Conservation (phyloP, 305 asterid genomes). For the Salvia sclarea region DNA sequence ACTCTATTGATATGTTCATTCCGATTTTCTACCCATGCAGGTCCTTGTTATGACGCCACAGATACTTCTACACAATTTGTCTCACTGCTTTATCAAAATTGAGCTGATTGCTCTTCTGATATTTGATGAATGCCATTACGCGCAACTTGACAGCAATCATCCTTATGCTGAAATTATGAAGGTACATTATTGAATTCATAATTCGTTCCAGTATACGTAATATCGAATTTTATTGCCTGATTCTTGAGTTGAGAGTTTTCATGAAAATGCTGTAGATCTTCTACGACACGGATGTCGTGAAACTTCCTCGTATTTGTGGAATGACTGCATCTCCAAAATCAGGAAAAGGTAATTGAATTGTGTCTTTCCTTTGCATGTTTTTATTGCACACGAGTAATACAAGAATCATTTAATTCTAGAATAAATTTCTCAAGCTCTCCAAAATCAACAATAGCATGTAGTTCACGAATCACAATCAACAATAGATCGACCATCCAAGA, state of each 20-base stretch:
- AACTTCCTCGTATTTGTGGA: slow-evolving; percentile 93
- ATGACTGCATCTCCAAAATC: slow-evolving; percentile 97
- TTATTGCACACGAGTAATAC: slow-evolving; percentile 7
- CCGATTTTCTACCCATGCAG: slow-evolving; percentile 48
- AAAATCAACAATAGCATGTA: not conserved
- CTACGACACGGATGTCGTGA: slow-evolving; percentile 55
- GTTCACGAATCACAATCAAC: not conserved
- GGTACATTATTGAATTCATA: slow-evolving; percentile 46
- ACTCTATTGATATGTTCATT: slow-evolving; percentile 24
- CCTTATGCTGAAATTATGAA: slow-evolving; percentile 98
- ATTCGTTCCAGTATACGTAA: not conserved
- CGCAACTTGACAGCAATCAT: slow-evolving; percentile 88
- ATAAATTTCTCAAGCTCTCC: slow-evolving; percentile 6
- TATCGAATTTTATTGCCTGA: slow-evolving; percentile 23
- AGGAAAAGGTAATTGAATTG: slow-evolving; percentile 77
- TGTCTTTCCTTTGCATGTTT: slow-evolving; percentile 25
- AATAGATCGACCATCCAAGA: not conserved
- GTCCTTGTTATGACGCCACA: slow-evolving; percentile 97
- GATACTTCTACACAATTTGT: slow-evolving; percentile 68
- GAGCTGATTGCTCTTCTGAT: slow-evolving; percentile 86
- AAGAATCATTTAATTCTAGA: not conserved
- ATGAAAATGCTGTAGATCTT: slow-evolving; percentile 57
- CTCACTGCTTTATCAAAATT: slow-evolving; percentile 82
- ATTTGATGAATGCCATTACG: slow-evolving; percentile 98
- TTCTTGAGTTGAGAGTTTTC: slow-evolving; percentile 34